Percentiles rank a stretch among this genome's conserved stretches.
Evolutionary conservation across 805 yeast species (phyloP).

Genomic region (Spathaspora boniae): DNA sequence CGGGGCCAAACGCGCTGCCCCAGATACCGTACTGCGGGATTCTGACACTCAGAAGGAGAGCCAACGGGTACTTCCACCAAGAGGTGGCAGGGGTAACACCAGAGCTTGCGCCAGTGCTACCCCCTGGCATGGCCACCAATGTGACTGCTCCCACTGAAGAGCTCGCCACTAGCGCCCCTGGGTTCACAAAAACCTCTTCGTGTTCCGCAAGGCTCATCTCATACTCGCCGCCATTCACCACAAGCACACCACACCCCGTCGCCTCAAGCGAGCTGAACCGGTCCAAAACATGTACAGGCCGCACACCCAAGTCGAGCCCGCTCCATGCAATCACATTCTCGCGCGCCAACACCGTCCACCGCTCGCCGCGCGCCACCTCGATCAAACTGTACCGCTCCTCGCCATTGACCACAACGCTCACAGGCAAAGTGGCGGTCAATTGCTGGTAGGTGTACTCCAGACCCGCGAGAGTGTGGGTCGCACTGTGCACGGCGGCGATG

Average conservation of each 20-base stretch:
- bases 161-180: constrained; percentile 39
- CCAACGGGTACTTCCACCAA: constrained; percentile 3
- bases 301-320: constrained; percentile 18
- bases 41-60: too few relatives aligned
- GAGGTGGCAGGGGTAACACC: neutral
- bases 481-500: constrained; percentile 13
- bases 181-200: constrained; percentile 38
- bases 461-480: neutral
- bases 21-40: constrained; percentile 4
- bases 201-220: constrained; percentile 30
- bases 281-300: constrained; percentile 13
- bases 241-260: constrained; percentile 36
- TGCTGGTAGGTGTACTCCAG: constrained; percentile 6
- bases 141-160: constrained; percentile 8
- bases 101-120: neutral
- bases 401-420: constrained; percentile 28
- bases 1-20: constrained; percentile 1
- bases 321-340: constrained; percentile 48
- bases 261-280: constrained; percentile 25
- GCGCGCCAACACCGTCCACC: constrained; percentile 40
- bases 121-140: constrained; percentile 5
- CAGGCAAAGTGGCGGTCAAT: constrained; percentile 16
- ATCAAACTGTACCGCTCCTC: constrained; percentile 36
- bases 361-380: constrained; percentile 32
- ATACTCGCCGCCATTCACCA: constrained; percentile 39